Conservation (phyloP, 257 asterid genomes). For the Solanum pinnatisectum region DNA sequence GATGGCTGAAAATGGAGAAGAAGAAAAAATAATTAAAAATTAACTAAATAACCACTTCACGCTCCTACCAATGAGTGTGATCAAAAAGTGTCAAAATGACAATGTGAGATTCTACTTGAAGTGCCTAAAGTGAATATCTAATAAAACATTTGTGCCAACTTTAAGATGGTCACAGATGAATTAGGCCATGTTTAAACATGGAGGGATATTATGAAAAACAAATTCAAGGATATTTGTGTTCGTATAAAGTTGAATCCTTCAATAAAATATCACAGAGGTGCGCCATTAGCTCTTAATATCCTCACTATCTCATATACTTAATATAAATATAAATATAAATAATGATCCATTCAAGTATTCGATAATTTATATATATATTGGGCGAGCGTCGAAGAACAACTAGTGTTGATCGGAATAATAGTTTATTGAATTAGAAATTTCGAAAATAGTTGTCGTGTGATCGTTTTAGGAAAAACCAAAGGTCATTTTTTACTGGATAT, state of each 20-base stretch:
- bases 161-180: no score
- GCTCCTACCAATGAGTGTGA: no score
- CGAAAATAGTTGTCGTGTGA: neutral
- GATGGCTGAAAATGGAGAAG: no score
- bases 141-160: no score
- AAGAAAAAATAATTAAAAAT: no score
- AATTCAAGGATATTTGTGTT: neutral
- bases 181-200: neutral
- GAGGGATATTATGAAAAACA: no score
- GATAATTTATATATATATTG: neutral
- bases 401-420: neutral
- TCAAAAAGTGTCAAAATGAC: no score
- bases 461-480: neutral
- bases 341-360: neutral
- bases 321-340: no score
- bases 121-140: no score
- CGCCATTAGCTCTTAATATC: neutral
- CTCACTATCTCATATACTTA: neutral
- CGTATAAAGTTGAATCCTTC: neutral
- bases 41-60: no score
- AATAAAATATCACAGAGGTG: neutral
- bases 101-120: no score
- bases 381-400: neutral
- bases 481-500: neutral
- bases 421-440: neutral